A percentile compares a stretch with the other conserved stretches of the same genome.
Evolutionary conservation across 202 grass and related monocot genomes (phyloP).

Genomic region (Setaria viridis): DNA sequence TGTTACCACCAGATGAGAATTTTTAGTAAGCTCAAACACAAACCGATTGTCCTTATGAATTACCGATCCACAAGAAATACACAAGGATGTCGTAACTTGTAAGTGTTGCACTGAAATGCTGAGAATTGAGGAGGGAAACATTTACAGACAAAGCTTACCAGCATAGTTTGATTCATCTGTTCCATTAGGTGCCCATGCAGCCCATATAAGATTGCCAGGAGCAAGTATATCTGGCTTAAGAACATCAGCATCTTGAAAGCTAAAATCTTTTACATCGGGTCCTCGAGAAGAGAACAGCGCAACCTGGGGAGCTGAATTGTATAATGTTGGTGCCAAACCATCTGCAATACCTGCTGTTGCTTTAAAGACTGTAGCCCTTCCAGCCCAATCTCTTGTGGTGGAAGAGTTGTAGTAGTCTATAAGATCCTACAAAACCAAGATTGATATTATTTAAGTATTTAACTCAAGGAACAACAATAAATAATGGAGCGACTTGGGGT

Average conservation of each 20-base stretch:
- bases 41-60: neutral
- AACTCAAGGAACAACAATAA: neutral
- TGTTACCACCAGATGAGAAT: neutral
- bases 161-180: constrained; percentile 91
- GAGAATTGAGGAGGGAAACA: constrained; percentile 7
- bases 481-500: neutral
- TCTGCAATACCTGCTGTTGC: constrained; percentile 86
- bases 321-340: constrained; percentile 85
- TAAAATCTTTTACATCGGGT: constrained; percentile 99
- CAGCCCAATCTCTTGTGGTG: constrained; percentile 93
- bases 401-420: constrained; percentile 98
- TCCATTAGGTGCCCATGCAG: constrained; percentile 96
- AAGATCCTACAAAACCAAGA: constrained; percentile 76
- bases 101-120: neutral
- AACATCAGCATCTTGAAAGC: constrained; percentile 96
- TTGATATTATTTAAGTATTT: constrained; percentile 1
- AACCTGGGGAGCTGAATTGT: constrained; percentile 97
- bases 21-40: neutral
- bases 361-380: constrained; percentile 73
- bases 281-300: constrained; percentile 95
- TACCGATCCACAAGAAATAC: neutral
- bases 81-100: neutral
- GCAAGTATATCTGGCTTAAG: constrained; percentile 97
- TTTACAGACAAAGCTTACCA: constrained; percentile 49
- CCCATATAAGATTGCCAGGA: constrained; percentile 96